These are phyloP conservation scores for Fusarium buharicum DNA, from an alignment of 2,329 filamentous ascomycete genomes.

Conservation along the genomic window DNA sequence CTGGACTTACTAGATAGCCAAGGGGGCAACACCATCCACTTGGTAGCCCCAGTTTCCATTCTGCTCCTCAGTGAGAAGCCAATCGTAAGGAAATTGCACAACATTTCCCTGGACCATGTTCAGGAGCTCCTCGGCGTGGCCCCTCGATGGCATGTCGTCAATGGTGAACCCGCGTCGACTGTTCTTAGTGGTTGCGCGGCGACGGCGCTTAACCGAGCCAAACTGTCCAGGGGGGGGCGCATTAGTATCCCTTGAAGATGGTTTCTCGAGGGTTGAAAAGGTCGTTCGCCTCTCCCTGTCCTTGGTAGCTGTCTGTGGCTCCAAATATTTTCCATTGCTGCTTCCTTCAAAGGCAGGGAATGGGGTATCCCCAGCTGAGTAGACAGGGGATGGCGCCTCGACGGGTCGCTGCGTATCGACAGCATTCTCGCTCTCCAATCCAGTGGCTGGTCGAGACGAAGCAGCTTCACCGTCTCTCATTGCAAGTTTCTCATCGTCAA, in stretches of 20 bases:
- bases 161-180: slow-evolving; percentile 71
- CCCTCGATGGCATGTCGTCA: slow-evolving; percentile 80
- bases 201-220: slow-evolving; percentile 68
- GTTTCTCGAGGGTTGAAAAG: slow-evolving; percentile 65
- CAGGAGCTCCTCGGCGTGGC: slow-evolving; percentile 84
- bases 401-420: slow-evolving; percentile 39
- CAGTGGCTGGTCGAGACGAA: slow-evolving; percentile 27
- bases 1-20: slow-evolving; percentile 90
- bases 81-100: slow-evolving; percentile 95
- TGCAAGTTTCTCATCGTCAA: slow-evolving; percentile 56
- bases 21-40: slow-evolving; percentile 92
- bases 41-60: slow-evolving; percentile 97
- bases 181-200: slow-evolving; percentile 76
- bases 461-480: slow-evolving; percentile 42
- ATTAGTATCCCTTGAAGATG: slow-evolving; percentile 52
- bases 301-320: slow-evolving; percentile 51
- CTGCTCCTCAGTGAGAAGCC: slow-evolving; percentile 89
- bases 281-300: slow-evolving; percentile 64
- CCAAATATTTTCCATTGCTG: slow-evolving; percentile 47
- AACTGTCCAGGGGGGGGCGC: slow-evolving; percentile 48
- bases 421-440: slow-evolving; percentile 43
- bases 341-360: slow-evolving; percentile 61
- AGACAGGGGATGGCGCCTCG: slow-evolving; percentile 56
- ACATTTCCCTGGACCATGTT: slow-evolving; percentile 86
- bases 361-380: slow-evolving; percentile 55